Base-by-base conservation (phyloP, 208 protist genomes). In the Wallacemonas sp. region DNA sequence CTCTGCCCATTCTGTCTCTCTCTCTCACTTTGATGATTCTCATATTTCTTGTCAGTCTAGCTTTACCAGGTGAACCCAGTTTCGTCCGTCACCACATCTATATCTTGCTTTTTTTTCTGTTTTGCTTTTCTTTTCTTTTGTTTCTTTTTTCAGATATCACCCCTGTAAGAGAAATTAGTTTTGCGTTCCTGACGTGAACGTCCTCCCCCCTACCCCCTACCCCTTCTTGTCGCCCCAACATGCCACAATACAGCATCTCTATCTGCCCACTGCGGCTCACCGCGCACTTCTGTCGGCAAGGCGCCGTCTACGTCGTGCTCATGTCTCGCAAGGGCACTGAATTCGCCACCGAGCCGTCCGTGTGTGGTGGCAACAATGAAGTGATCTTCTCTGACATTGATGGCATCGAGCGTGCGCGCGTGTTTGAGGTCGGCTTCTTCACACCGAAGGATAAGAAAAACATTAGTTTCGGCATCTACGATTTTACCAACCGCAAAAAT, bases 401-500 rank as follows among this genome's bases (percentile, higher is more conserved):
- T 6, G 81, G 78, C 31, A 64, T 95, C 36, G 62, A 80, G 62
- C 71, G 38, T 11, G 44, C 69, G 21, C 78, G 70, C 31, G 46
- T 56, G 11, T 95, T 95, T 73, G 67, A 92, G 55, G 56, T 93
- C 12, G 67, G 75, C 47, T 95, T 95, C 66, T 80, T 85, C 66
- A 88, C 86, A 0, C 89, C 89, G n/a, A 92, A 93, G 46, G 86
- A 95, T 55, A 71, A 72, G 24, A 79, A 82, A 26, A 90, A 74
- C 49, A 38, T 95, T 9, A 79, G 66, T 62, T 93, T 95, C 44
- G 76, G 70, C 69, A 86, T 95, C 31, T 93, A 95, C 56, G 83
- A 93, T 76, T 84, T 93, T 44, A 91, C 89, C 0, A 91, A 85
- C 67, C 81, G 77, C 63, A 88, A 88, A 42, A 83, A 87, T 68